phyloP scores from a whole-genome alignment of 2,329 filamentous ascomycete genomes.

The Fusarium poae region DNA sequence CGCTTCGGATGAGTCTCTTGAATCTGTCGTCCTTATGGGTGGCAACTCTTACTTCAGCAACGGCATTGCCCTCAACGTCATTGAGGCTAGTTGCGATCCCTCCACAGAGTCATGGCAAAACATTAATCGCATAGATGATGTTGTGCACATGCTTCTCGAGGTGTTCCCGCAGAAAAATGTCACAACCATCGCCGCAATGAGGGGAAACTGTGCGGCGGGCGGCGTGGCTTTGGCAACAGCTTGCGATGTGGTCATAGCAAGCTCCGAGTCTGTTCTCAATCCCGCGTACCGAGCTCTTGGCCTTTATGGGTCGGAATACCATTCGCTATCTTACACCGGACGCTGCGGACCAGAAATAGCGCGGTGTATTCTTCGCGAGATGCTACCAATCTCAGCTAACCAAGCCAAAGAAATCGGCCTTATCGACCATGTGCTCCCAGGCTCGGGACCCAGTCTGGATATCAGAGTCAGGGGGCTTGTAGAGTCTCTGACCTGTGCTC shows the following conservation, averaged over 20 bases:
- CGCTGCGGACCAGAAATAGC: slow-evolving; percentile 9
- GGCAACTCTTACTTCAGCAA: slow-evolving; percentile 39
- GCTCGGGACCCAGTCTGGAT: slow-evolving; percentile 9
- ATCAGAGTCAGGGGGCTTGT: neutral
- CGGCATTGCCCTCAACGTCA: slow-evolving; percentile 37
- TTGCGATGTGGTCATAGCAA: slow-evolving; percentile 30
- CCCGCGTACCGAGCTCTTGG: slow-evolving; percentile 34
- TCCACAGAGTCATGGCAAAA: slow-evolving; percentile 32
- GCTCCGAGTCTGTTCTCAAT: slow-evolving; percentile 31
- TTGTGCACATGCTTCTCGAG: slow-evolving; percentile 12
- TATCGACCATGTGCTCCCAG: slow-evolving; percentile 15
- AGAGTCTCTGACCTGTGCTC: neutral
- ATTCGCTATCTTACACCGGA: slow-evolving; percentile 29
- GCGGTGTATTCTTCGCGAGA: neutral
- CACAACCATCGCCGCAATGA: slow-evolving; percentile 22
- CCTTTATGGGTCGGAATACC: slow-evolving; percentile 36
- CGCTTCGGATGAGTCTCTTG: neutral
- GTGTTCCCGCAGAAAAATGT: slow-evolving; percentile 6
- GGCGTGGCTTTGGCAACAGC: slow-evolving; percentile 35
- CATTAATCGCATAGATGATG: slow-evolving; percentile 32
- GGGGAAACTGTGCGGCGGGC: slow-evolving; percentile 36
- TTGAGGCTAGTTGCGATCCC: slow-evolving; percentile 27
- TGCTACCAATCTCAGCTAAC: slow-evolving; percentile 19
- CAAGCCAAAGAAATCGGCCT: slow-evolving; percentile 14
- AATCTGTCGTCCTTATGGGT: slow-evolving; percentile 31